Evolutionary conservation across 2,329 filamentous ascomycete species (phyloP).

Genomic region (Fusarium temperatum): DNA sequence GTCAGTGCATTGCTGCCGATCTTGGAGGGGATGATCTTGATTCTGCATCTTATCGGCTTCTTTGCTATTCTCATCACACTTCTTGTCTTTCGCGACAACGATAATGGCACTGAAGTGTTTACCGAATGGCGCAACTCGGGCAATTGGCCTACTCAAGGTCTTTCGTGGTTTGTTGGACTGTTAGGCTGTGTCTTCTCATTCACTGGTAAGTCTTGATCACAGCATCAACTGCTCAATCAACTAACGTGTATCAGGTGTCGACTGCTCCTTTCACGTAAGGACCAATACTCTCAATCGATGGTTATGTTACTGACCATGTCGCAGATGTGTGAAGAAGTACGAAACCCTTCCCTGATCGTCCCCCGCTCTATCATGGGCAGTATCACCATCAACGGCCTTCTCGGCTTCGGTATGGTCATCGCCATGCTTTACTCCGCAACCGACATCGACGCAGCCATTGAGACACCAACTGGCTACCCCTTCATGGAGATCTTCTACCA

Average conservation of each 20-base stretch:
- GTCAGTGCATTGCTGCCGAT: constrained; percentile 44
- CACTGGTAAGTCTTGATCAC: constrained; percentile 2
- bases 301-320: not conserved
- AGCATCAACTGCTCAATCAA: rapidly evolving
- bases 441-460: constrained; percentile 33
- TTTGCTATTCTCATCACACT: constrained; percentile 51
- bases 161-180: constrained; percentile 38
- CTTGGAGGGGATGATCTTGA: constrained; percentile 53
- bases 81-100: constrained; percentile 44
- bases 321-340: constrained; percentile 39
- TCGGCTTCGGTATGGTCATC: constrained; percentile 38
- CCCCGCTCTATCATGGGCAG: constrained; percentile 38
- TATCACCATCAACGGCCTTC: constrained; percentile 27
- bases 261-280: constrained; percentile 39
- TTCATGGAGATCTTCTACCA: constrained; percentile 39
- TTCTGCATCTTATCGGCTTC: constrained; percentile 57
- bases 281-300: rapidly evolving
- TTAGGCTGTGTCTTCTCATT: constrained; percentile 38
- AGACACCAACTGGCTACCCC: constrained; percentile 33
- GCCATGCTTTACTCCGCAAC: constrained; percentile 39
- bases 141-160: constrained; percentile 31
- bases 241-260: constrained; percentile 26
- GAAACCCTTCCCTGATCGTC: constrained; percentile 33
- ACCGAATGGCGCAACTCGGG: constrained; percentile 39
- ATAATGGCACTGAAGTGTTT: constrained; percentile 44